Base-by-base conservation (phyloP, 768 basidiomycete species). In the Termitomyces heimii region DNA sequence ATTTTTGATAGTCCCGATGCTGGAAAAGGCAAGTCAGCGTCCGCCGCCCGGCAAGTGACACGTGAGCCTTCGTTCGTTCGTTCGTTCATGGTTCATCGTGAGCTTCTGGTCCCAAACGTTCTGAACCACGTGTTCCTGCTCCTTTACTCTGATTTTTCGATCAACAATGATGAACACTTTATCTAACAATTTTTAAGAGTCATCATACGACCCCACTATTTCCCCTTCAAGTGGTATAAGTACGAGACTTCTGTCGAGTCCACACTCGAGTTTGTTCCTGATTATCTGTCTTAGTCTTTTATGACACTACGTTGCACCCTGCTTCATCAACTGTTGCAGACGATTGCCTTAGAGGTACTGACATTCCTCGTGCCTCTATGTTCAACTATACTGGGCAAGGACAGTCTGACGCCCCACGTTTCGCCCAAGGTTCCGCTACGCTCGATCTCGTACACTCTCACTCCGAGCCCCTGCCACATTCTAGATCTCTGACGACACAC, bases 351-450 rank as follows among this genome's bases (percentile, higher is more conserved):
- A 39, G 55, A 49, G 66, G 61, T 35, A 49, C 53, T 61, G 60
- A 50, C 37, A 47, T 47, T 62, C 28, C 60, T 43, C 51, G 61
- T 59, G 49, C 55, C 46, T 58, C 60, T 57, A 63, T 66, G 66
- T 55, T 45, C 59, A 65, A 60, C 61, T 67, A 70, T 71, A 68
- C 65, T 44, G 64, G 61, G 60, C 60, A 62, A 58, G 62, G 60
- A 16, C 68, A 65, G 60, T 48, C 66, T 54, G 65, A 66, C 28
- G 29, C 34, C 42, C 62, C 67, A 46, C 52, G 32, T 56, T 64
- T 65, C 24, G 62, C 60, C 49, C 59, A 66, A 58, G 66, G 69
- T 68, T 63, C 58, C 31, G 46, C 62, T 48, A 58, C 57, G 58
- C 63, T 61, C 31, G 61, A 59, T 52, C 66, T 60, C 50, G 64